These are phyloP conservation scores for Rubia occidens DNA, from an alignment of 305 asterid species.

Conservation along the genomic window DNA sequence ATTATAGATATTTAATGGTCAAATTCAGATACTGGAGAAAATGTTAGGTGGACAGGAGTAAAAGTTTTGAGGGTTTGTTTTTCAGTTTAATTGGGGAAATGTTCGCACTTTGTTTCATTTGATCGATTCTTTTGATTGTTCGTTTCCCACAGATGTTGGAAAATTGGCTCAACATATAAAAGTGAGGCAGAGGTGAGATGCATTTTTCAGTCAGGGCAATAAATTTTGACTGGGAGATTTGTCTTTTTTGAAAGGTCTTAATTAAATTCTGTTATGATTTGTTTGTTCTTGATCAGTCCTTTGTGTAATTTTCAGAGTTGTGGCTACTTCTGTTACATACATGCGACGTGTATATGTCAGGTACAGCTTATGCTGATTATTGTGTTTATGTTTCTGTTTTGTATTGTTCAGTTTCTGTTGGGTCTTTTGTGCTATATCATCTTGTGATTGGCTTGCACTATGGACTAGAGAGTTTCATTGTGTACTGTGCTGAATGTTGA, in stretches of 20 bases:
- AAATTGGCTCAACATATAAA: slow-evolving; percentile 73
- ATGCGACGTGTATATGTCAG: slow-evolving; percentile 88
- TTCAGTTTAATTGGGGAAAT: background rate
- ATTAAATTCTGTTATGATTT: background rate
- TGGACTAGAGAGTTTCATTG: background rate
- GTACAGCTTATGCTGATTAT: slow-evolving; percentile 26
- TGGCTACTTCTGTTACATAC: slow-evolving; percentile 82
- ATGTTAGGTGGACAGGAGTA: no score
- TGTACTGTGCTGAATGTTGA: background rate
- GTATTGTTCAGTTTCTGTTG: background rate
- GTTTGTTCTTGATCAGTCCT: slow-evolving; percentile 11
- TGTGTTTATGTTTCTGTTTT: background rate
- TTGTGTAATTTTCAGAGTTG: slow-evolving; percentile 66
- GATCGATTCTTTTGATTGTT: slow-evolving; percentile 2
- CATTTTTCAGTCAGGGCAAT: background rate
- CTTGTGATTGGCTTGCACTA: background rate
- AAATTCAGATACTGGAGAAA: background rate
- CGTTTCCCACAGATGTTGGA: slow-evolving; percentile 53
- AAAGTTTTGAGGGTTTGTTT: background rate
- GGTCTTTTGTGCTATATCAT: background rate
- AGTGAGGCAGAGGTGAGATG: slow-evolving; percentile 78
- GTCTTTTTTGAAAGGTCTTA: background rate
- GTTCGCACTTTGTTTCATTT: background rate
- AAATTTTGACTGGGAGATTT: background rate
- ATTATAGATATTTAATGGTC: background rate